Evolutionary conservation across 257 asterid genomes (phyloP), one percentile per base, ranked within the genome.

Genomic region (Penstemon barbatus): DNA sequence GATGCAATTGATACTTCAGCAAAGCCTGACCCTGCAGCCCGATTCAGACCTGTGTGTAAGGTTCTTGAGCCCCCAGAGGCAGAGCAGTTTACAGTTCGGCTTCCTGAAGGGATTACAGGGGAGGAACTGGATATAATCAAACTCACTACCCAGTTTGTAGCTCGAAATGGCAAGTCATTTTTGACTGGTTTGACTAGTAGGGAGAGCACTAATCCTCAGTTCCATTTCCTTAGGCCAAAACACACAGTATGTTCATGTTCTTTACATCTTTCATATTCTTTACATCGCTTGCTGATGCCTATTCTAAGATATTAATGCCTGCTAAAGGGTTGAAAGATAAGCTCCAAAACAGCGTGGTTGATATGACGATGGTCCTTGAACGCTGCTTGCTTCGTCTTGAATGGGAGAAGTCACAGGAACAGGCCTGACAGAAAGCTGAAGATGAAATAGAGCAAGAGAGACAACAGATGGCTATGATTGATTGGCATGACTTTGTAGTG

Each of bases 401-500:
- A 68, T 89, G 97, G 97, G 97, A 89, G 70, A 79, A 84, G 38
- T 89, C 97, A 3, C 97, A 91, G 66, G 97, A 91, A 71, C 95
- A 87, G 78, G 95, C 94, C 18, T 84, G 95, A 77, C 98, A 89
- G 83, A 89, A 89, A 76, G 94, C 94, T 70, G 98, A 91, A 79
- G 90, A 89, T 69, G 98, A 91, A 82, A 83, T 87, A 46, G 98
- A 89, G 79, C 91, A 82, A 81, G 98, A 89, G 78, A 74, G 98
- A 36, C 3, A 75, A 41, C 95, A 85, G 80, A 91, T 91, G 96
- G 89, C 96, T 36, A 85, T 84, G 96, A 89, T 91, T 70, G 98
- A 91, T 67, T 91, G 98, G 98, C 98, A 91, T 75, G 98, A 89
- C 77, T 89, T 89, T 80, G 96, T 89, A 65, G 96, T 89, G 48